A percentile compares a stretch with the other conserved stretches of the same genome.
phyloP scores from a whole-genome alignment of 2,329 filamentous ascomycete genomes.

The Sporothrix phasma region DNA sequence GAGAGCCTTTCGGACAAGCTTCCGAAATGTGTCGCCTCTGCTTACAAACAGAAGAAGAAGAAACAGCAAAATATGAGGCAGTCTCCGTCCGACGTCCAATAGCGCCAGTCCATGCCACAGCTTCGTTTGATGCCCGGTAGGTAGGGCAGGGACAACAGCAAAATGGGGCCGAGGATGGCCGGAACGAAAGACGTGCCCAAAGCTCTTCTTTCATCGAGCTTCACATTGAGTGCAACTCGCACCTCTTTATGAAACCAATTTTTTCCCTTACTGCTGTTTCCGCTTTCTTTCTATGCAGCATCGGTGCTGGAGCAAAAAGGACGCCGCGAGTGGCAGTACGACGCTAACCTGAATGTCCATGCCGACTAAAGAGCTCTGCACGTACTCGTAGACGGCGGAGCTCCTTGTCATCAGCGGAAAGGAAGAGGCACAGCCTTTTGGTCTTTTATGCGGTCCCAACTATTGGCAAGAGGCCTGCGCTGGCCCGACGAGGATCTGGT shows the following conservation, averaged over 20 bases:
- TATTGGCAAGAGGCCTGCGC: not conserved
- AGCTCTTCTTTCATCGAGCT: not conserved
- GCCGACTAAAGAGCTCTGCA: not conserved
- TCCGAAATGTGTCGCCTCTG: not conserved
- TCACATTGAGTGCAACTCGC: too few species aligned
- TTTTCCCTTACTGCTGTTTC: not conserved
- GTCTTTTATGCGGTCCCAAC: too few species aligned
- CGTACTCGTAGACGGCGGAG: too few species aligned
- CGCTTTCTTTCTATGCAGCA: not conserved
- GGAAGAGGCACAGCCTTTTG: not conserved
- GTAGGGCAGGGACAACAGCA: not conserved
- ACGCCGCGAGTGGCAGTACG: not conserved
- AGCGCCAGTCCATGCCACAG: not conserved
- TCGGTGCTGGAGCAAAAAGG: not conserved
- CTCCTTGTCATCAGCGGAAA: not conserved
- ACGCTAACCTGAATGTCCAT: not conserved
- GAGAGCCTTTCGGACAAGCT: not conserved
- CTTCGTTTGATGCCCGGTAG: not conserved
- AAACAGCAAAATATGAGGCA: not conserved
- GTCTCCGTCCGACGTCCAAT: constrained; percentile 2
- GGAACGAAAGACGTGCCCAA: not conserved
- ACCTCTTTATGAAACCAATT: too few species aligned
- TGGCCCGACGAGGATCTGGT: not conserved
- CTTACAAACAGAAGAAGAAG: too few species aligned
- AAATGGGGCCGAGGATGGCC: not conserved